These are phyloP conservation scores for Moniliophthora roreri DNA, from an alignment of 1,284 basidiomycete genomes.

Conservation along the genomic window DNA sequence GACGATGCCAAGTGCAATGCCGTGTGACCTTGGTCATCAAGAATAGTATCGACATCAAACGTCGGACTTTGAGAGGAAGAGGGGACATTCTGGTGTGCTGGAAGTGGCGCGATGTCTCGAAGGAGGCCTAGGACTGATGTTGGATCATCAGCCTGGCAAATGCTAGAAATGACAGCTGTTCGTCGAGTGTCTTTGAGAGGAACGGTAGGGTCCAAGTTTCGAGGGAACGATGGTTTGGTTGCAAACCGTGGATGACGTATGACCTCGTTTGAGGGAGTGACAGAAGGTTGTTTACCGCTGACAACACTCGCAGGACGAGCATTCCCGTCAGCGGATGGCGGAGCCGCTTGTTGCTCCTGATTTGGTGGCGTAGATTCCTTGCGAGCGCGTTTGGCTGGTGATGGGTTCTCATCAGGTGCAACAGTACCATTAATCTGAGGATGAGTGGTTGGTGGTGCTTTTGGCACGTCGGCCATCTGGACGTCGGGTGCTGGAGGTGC, in stretches of 20 bases:
- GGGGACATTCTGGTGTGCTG: constrained; percentile 25
- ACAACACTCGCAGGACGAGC: background rate
- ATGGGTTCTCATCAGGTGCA: constrained; percentile 48
- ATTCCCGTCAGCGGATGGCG: background rate
- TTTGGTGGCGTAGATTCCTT: constrained; percentile 44
- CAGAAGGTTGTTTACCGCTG: background rate
- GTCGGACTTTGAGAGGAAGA: constrained; percentile 26
- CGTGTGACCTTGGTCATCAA: constrained; percentile 95
- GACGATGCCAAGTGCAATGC: constrained; percentile 94
- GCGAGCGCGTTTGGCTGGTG: constrained; percentile 65
- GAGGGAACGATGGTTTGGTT: constrained; percentile 63
- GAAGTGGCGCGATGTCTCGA: constrained; percentile 58
- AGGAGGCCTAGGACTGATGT: constrained; percentile 59
- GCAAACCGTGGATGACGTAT: constrained; percentile 39
- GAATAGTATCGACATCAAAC: constrained; percentile 75
- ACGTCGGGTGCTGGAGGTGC: constrained; percentile 43
- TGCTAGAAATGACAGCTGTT: constrained; percentile 57
- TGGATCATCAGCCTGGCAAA: constrained; percentile 71
- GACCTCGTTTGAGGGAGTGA: constrained; percentile 3
- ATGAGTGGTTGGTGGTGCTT: constrained; percentile 47
- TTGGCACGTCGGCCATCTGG: constrained; percentile 42
- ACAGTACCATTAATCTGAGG: constrained; percentile 38
- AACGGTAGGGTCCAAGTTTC: constrained; percentile 53
- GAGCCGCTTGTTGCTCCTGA: constrained; percentile 12
- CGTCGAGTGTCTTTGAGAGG: constrained; percentile 64